Conservation (phyloP, 2,329 filamentous ascomycete species). For the Penicillium sp. region DNA sequence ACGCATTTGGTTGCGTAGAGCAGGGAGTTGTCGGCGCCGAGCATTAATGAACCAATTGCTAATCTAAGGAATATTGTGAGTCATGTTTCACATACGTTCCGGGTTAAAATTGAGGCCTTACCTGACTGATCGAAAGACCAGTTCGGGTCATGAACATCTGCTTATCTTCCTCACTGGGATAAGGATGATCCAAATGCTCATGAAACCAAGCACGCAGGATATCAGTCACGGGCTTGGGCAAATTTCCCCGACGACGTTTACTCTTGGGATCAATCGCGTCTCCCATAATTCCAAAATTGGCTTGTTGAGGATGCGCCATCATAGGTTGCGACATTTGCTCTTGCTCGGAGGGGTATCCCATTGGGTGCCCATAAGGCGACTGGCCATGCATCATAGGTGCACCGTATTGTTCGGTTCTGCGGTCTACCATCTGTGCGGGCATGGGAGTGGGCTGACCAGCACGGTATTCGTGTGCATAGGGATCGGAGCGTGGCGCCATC, state of each 20-base stretch:
- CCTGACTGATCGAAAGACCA: conserved; percentile 71
- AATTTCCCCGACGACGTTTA: conserved; percentile 71
- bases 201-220: conserved; percentile 78
- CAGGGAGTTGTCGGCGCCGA: conserved; percentile 49
- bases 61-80: conserved; percentile 37
- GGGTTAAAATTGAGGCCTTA: conserved; percentile 22
- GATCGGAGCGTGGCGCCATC: conserved; percentile 28
- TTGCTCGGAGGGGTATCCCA: conserved; percentile 31
- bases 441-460: conserved; percentile 15
- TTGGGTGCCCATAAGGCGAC: conserved; percentile 29
- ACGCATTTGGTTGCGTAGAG: conserved; percentile 46
- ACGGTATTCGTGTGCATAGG: conserved; percentile 29
- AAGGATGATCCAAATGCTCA: conserved; percentile 75
- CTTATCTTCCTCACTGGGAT: conserved; percentile 87
- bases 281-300: conserved; percentile 41
- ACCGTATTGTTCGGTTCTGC: conserved; percentile 25
- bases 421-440: conserved; percentile 25
- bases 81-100: neutral
- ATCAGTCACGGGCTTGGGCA: conserved; percentile 88
- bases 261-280: conserved; percentile 41
- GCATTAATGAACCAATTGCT: conserved; percentile 58
- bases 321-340: conserved; percentile 34
- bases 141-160: conserved; percentile 76
- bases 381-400: conserved; percentile 29
- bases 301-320: conserved; percentile 32